A percentile compares a stretch with the other conserved stretches of the same genome.
These are phyloP conservation scores for Danielozyma ontarioensis DNA, from an alignment of 805 yeast species.

Conservation along the genomic window DNA sequence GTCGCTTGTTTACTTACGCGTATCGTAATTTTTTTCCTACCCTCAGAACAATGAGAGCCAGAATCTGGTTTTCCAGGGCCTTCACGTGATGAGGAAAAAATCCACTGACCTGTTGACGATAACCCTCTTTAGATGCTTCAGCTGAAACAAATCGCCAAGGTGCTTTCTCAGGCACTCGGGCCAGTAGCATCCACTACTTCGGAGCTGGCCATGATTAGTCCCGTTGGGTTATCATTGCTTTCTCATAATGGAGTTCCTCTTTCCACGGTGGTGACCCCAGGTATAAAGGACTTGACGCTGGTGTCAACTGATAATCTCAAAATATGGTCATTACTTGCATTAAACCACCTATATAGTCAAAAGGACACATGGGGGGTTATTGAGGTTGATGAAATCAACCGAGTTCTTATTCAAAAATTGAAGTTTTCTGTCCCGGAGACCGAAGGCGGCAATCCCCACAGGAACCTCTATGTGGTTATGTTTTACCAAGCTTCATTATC, in stretches of 20 bases:
- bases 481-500: slow-evolving; percentile 25
- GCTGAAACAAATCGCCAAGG: slow-evolving; percentile 30
- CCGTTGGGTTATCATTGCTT: slow-evolving; percentile 29
- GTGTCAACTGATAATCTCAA: slow-evolving; percentile 23
- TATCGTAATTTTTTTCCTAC: no score
- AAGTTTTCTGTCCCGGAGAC: slow-evolving; percentile 4
- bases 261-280: slow-evolving; percentile 27
- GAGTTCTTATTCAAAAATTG: slow-evolving; percentile 22
- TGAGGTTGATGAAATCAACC: slow-evolving; percentile 23
- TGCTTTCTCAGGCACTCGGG: slow-evolving; percentile 28
- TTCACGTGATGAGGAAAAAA: no score
- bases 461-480: slow-evolving; percentile 23
- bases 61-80: no score
- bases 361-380: slow-evolving; percentile 22
- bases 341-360: slow-evolving; percentile 19
- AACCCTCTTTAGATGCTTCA: slow-evolving; percentile 34
- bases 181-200: slow-evolving; percentile 10
- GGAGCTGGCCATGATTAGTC: slow-evolving; percentile 13
- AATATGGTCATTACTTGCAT: slow-evolving; percentile 31
- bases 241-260: slow-evolving; percentile 35
- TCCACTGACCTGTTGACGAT: no score
- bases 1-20: no score
- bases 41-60: no score
- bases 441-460: slow-evolving; percentile 5
- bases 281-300: no score